Conservation (phyloP, 371 early-diverging fungal species). For the Fennellomyces sp. region DNA sequence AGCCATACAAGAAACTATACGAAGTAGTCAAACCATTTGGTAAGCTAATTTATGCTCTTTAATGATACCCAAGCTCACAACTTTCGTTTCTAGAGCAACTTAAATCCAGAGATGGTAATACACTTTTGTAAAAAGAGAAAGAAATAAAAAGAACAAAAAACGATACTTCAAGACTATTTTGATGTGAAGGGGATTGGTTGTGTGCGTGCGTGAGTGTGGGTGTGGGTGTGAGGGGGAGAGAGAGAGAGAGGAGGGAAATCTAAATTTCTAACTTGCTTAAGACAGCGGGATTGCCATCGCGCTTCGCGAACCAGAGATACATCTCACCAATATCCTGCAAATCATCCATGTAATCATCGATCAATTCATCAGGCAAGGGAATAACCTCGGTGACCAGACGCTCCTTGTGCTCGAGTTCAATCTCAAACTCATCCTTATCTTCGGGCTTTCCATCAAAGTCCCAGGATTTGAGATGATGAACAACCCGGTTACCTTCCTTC, state of each 20-base stretch:
- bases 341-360: slow-evolving; percentile 38
- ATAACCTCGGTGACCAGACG: slow-evolving; percentile 43
- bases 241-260: neutral
- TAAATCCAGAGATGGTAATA: slow-evolving; percentile 2
- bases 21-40: slow-evolving; percentile 27
- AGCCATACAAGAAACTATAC: slow-evolving; percentile 15
- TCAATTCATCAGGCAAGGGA: slow-evolving; percentile 27
- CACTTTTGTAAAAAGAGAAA: neutral
- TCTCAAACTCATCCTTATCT: slow-evolving; percentile 48
- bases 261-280: slow-evolving; percentile 19
- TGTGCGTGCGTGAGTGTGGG: neutral
- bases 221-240: neutral
- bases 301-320: slow-evolving; percentile 51
- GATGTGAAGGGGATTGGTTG: neutral
- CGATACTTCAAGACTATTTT: too few species aligned
- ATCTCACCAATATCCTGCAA: slow-evolving; percentile 45
- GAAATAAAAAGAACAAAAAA: slow-evolving; percentile 7
- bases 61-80: neutral
- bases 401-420: slow-evolving; percentile 32
- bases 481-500: slow-evolving; percentile 28
- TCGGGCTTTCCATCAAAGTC: slow-evolving; percentile 42
- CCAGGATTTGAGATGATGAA: slow-evolving; percentile 40
- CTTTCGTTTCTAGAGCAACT: neutral
- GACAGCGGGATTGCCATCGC: slow-evolving; percentile 21
- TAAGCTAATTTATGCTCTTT: slow-evolving; percentile 7